Base-by-base conservation (phyloP, 345 rosid species). In the Gossypium arboreum region DNA sequence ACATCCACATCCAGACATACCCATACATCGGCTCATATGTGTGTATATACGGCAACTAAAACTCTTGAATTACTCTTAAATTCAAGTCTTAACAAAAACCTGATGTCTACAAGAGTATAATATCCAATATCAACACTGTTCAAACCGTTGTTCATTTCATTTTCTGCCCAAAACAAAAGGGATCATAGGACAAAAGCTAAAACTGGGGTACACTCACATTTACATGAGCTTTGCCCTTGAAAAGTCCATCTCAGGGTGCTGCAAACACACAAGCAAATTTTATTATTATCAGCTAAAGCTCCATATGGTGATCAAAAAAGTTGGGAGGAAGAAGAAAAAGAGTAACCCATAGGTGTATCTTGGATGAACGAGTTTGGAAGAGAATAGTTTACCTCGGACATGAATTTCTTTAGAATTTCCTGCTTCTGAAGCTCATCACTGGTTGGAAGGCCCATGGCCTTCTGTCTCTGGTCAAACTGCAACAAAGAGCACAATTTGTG, bases 201-300 rank as follows among this genome's bases (percentile, higher is more conserved):
- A 69, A 9, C n/a, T 4, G 47, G 52, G 25, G 24, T 13, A n/a
- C 60, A 34, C 59, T 29, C 60, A n/a, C 16, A 34, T 5, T 75
- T 78, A 92, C 60, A 86, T 74, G 12, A 93, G 78, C 91, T 95
- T 93, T 56, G 98, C 94, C 79, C 79, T 83, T 39, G 98, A 84
- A 83, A 93, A 95, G 80, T 95, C 99, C 99, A 95, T 90, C 89
- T 95, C 97, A 2, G 99, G 99, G 77, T 93, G 98, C 98, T 93
- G 97, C 85, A 73, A 11, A 4, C 59, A 41, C 25, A 50, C 47
- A 9, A 10, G 74, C 59, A 72, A 12, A 22, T 24, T 45, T 73
- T n/a, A 15, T 51, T 2, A 45, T 73, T n/a, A 10, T 51, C 5
- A 45, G 27, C 47, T n/a, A 20, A 41, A 22, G 29, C 44, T 63